Evolutionary conservation across 78 protist species (phyloP), one percentile per base, ranked within the genome.

Genomic region (slime mould (Dictyostelium discoideum)): DNA sequence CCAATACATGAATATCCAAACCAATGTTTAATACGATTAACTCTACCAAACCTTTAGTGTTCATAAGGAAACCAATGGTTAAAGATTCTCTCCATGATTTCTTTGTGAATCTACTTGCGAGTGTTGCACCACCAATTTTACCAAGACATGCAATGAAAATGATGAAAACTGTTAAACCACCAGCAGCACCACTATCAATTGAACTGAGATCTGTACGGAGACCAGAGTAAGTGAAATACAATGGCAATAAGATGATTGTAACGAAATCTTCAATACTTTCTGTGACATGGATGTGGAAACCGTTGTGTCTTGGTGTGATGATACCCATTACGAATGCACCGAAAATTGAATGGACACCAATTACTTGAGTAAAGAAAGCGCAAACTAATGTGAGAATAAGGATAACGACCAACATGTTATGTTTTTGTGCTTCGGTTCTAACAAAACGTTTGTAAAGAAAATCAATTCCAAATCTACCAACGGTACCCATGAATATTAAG

Each of bases 31-130:
- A 80, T 32, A 96, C 96, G 37, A 96, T 93, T 22, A 96, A 39
- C 44, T 96, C 97, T 42, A 93, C 97, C 14, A 96, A 84, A 69
- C 97, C 97, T 50, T 93, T 92, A 60, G 97, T 96, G 67, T 96
- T 96, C 97, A 96, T 96, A 9, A 96, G 85, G 92, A 96, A 73
- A 48, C 96, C 97, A 46, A 92, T 86, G 10, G 96, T 93, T 20
- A 84, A 50, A 5, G 94, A 85, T 65, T 96, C 96, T 85, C 96
- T 69, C 96, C 96, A 93, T 74, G 92, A 24, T 22, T 81, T 89
- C 9, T 67, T 67, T n/a, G 82, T 65, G 81, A 74, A 89, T 40
- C 54, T 54, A 9, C 86, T 40, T 39, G 87, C 94, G 0, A 89
- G n/a, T 2, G 94, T 89, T 5, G 94, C 94, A 65, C 94, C 94